Evolutionary conservation across 169 alveolate species (phyloP).

Genomic region (Cyclospora cayetanensis): DNA sequence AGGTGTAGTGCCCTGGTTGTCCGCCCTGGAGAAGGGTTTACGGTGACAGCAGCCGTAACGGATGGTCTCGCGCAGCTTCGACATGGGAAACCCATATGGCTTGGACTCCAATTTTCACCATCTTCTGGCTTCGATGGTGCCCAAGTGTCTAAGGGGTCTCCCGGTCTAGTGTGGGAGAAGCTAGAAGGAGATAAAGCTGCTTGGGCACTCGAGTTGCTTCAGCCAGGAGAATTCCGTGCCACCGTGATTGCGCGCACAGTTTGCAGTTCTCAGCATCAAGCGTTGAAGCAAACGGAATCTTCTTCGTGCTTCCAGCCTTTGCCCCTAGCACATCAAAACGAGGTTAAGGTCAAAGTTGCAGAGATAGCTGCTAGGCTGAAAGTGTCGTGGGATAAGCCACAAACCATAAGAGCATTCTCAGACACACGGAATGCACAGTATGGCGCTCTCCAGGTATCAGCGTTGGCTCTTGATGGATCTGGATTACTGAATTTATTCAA

Average conservation of each 20-base stretch:
- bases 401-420: not conserved
- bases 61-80: not conserved
- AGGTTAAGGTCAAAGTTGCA: slow-evolving; percentile 3
- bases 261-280: not conserved
- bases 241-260: not conserved
- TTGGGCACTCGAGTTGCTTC: not conserved
- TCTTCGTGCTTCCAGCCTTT: not conserved
- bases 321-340: not conserved
- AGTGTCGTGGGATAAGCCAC: slow-evolving; percentile 23
- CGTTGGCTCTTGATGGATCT: slow-evolving; percentile 41
- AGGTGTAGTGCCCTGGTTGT: slow-evolving; percentile 5
- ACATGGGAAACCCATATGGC: not conserved
- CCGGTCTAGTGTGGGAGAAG: not conserved
- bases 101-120: slow-evolving; percentile 33
- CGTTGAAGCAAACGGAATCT: not conserved
- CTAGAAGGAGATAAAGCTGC: not conserved
- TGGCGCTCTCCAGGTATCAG: slow-evolving; percentile 29
- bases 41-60: not conserved
- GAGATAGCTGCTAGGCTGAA: slow-evolving; percentile 2
- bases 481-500: not conserved
- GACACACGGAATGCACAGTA: not conserved
- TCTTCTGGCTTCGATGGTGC: not conserved
- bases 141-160: not conserved
- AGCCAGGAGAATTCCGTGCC: slow-evolving; percentile 16
- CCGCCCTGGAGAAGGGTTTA: not conserved